These are phyloP conservation scores for Orbilia blumenaviensis DNA, from an alignment of 2,329 filamentous ascomycete species.

Conservation along the genomic window DNA sequence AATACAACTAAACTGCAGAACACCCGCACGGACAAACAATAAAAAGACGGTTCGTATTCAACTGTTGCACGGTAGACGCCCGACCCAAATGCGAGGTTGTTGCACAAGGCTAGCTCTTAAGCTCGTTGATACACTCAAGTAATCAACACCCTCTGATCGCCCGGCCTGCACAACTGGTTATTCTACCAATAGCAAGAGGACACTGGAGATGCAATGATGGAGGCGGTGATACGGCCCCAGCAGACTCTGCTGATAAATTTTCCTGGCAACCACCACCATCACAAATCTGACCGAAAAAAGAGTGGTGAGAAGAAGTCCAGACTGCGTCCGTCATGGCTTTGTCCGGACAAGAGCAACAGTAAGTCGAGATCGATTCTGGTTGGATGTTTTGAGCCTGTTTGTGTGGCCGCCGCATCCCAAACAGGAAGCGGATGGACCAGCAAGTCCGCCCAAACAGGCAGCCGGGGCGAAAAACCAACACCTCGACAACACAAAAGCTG, in stretches of 20 bases:
- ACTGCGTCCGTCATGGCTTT: constrained; percentile 25
- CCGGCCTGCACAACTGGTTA: too few species aligned
- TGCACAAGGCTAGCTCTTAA: neutral
- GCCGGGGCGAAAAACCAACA: constrained; percentile 51
- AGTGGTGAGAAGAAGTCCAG: constrained; percentile 16
- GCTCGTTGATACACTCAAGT: too few species aligned
- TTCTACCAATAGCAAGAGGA: neutral
- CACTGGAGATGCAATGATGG: constrained; percentile 16
- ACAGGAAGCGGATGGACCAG: neutral
- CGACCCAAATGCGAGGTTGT: constrained; percentile 5
- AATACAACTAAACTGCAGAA: neutral
- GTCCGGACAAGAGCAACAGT: constrained; percentile 12
- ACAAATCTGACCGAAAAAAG: constrained; percentile 3
- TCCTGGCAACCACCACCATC: neutral
- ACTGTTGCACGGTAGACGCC: constrained; percentile 12
- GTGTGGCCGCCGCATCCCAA: constrained; percentile 17
- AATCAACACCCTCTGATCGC: neutral
- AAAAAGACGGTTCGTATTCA: neutral
- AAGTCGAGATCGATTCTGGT: constrained; percentile 2
- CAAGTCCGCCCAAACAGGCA: constrained; percentile 32
- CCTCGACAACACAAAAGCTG: constrained; percentile 41
- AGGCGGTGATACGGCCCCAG: constrained; percentile 34
- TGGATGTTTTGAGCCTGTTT: constrained; percentile 41
- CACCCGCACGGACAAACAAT: neutral
- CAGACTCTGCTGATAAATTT: constrained; percentile 24